Evolutionary conservation across 1,139 yeast species (phyloP).

Genomic region (Hyphopichia fennica): DNA sequence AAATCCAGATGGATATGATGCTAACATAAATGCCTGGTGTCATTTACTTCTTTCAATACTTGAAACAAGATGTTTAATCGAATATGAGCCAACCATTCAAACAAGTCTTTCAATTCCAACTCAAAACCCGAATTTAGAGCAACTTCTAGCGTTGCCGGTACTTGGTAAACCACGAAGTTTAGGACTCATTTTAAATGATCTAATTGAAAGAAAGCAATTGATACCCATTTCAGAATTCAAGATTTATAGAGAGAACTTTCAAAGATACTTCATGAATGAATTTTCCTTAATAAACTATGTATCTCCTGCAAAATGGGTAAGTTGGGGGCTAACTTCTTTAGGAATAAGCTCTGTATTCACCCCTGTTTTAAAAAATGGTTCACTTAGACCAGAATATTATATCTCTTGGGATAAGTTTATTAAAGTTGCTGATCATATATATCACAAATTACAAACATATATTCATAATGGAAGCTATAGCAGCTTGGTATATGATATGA

Average conservation of each 20-base stretch:
- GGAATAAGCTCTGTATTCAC: slow-evolving; percentile 7
- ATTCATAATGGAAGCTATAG: slow-evolving; percentile 17
- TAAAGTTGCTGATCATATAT: slow-evolving; percentile 13
- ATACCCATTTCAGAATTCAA: slow-evolving; percentile 24
- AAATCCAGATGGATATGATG: slow-evolving; percentile 70
- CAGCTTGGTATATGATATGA: slow-evolving; percentile 20
- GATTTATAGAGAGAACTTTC: slow-evolving; percentile 9
- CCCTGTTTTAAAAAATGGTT: slow-evolving; percentile 12
- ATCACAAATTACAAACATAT: slow-evolving; percentile 7
- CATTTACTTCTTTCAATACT: slow-evolving; percentile 24
- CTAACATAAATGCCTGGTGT: slow-evolving; percentile 68
- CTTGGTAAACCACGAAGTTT: slow-evolving; percentile 32
- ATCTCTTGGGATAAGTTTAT: slow-evolving; percentile 25
- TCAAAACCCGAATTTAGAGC: slow-evolving; percentile 19
- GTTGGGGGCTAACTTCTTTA: slow-evolving; percentile 12
- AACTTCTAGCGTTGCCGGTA: slow-evolving; percentile 21
- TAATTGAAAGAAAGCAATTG: slow-evolving; percentile 19
- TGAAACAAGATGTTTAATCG: slow-evolving; percentile 9
- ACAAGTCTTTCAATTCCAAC: slow-evolving; percentile 23
- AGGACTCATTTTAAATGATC: slow-evolving; percentile 23
- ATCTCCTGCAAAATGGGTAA: slow-evolving; percentile 13
- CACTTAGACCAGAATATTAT: slow-evolving; percentile 22
- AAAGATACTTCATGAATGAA: not conserved
- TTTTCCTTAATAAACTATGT: slow-evolving; percentile 7
- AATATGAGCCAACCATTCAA: slow-evolving; percentile 12